Percentiles rank a stretch among this genome's conserved stretches.
Conservation (phyloP, 345 rosid genomes). For the Salix exigua region DNA sequence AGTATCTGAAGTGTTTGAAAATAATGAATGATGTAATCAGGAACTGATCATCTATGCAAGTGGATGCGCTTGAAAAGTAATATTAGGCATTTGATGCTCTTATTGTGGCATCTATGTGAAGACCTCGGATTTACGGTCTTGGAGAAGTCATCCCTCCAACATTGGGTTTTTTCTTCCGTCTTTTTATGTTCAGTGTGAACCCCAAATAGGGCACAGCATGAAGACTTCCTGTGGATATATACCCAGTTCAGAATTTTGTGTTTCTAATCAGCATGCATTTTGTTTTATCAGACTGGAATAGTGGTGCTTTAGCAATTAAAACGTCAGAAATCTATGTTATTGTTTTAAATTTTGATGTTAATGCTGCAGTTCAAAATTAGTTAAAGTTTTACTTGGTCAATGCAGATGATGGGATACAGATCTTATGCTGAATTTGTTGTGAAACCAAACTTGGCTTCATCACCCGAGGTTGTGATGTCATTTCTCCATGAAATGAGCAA, state of each 20-base stretch:
- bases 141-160: too few species aligned
- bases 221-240: too few species aligned
- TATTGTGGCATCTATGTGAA: background rate
- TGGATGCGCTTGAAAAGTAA: background rate
- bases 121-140: background rate
- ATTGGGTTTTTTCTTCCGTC: too few species aligned
- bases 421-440: conserved; percentile 73
- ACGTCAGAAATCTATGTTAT: too few species aligned
- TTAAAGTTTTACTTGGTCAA: conserved; percentile 3
- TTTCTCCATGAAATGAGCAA: conserved; percentile 79
- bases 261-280: too few species aligned
- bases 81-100: background rate
- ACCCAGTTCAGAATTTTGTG: too few species aligned
- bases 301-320: too few species aligned
- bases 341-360: too few species aligned
- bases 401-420: conserved; percentile 69
- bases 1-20: background rate
- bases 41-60: background rate
- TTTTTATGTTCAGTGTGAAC: too few species aligned
- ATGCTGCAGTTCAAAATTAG: background rate
- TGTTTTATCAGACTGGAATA: too few species aligned
- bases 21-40: background rate
- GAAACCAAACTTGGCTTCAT: conserved; percentile 73
- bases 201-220: too few species aligned
- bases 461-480: conserved; percentile 69